Evolutionary conservation across 768 basidiomycete species (phyloP).

Genomic region (Lactarius pseudohatsudake): DNA sequence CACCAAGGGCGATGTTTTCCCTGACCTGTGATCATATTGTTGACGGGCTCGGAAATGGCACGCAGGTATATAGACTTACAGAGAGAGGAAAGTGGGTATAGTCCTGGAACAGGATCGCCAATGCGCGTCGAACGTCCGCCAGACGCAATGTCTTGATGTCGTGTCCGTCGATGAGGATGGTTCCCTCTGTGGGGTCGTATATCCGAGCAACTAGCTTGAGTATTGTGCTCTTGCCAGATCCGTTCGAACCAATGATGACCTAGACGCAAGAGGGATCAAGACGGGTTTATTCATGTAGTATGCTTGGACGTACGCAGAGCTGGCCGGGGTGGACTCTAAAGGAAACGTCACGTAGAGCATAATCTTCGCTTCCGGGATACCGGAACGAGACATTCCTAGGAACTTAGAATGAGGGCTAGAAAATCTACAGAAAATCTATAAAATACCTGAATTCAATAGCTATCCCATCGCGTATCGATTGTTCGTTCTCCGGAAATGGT

Average conservation of each 20-base stretch:
- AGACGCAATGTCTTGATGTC: constrained; percentile 65
- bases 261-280: constrained; percentile 30
- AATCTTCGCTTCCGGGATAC: constrained; percentile 54
- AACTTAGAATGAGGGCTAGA: constrained; percentile 20
- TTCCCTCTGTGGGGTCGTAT: constrained; percentile 67
- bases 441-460: constrained; percentile 60
- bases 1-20: constrained; percentile 77
- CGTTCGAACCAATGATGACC: constrained; percentile 79
- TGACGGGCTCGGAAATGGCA: background rate
- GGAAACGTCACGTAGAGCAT: constrained; percentile 61
- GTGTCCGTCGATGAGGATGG: constrained; percentile 62
- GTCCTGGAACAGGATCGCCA: constrained; percentile 80
- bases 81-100: constrained; percentile 79
- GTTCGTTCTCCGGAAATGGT: constrained; percentile 37
- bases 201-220: constrained; percentile 70
- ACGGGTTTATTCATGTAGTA: background rate
- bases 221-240: constrained; percentile 78
- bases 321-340: constrained; percentile 72
- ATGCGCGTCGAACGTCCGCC: constrained; percentile 60
- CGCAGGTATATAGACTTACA: constrained; percentile 40
- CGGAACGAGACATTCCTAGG: constrained; percentile 67
- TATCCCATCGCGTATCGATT: constrained; percentile 35
- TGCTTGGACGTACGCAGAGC: constrained; percentile 56
- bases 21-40: constrained; percentile 48
- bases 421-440: constrained; percentile 26